Evolutionary conservation across 176 grass and related monocot species (phyloP).

Genomic region (Eleusine indica): DNA sequence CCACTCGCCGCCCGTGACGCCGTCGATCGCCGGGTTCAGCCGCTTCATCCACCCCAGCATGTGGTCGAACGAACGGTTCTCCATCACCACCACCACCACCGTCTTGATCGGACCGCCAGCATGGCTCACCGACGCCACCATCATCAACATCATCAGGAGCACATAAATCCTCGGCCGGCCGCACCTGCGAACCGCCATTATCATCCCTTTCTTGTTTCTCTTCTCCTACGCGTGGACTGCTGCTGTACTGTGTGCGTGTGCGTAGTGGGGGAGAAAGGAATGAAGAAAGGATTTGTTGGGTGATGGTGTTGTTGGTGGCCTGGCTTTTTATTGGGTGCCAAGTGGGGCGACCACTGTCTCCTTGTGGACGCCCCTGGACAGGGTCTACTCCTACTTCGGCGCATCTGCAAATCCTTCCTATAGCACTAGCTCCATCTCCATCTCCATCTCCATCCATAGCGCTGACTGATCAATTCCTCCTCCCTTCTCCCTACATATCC

Average conservation of each 20-base stretch:
- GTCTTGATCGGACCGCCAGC: constrained; percentile 68
- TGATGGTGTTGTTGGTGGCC: neutral
- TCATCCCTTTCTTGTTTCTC: neutral
- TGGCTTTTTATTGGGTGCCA: constrained; percentile 24
- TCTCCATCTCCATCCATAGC: no score
- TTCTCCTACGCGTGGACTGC: neutral
- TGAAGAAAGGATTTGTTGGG: neutral
- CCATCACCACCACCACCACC: constrained; percentile 93
- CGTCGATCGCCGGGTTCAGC: constrained; percentile 83
- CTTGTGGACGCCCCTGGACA: constrained; percentile 11
- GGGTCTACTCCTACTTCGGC: neutral
- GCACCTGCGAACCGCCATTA: constrained; percentile 31
- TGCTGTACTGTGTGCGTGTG: no score
- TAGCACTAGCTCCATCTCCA: no score
- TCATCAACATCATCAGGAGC: neutral
- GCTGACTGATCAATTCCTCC: neutral
- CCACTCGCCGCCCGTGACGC: constrained; percentile 76
- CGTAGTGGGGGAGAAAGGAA: neutral
- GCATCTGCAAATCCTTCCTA: neutral
- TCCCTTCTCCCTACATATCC: neutral
- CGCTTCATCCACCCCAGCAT: constrained; percentile 99
- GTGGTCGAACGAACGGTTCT: constrained; percentile 99
- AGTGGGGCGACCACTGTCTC: constrained; percentile 32
- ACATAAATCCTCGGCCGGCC: neutral
- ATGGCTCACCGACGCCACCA: neutral